Evolutionary conservation across 2,329 filamentous ascomycete species (phyloP).

Genomic region (Pestalotiopsis sp.): DNA sequence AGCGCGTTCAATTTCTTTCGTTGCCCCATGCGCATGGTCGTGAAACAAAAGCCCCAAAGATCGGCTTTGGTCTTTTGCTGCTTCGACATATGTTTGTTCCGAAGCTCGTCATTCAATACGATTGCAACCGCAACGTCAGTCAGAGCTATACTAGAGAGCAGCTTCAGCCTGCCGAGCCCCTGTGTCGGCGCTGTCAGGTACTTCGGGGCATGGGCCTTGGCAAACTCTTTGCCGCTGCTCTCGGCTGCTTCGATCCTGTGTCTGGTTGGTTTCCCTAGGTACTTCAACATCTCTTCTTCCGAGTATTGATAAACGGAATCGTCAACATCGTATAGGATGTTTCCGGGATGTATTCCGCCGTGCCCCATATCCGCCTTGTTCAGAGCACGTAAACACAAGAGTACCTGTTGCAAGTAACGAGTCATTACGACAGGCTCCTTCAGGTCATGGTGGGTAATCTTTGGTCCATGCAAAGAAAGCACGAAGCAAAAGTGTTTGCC

Average conservation of each 20-base stretch:
- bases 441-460: background rate
- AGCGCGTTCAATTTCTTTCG: too few relatives aligned
- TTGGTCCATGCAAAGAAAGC: constrained; percentile 6
- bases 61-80: too few relatives aligned
- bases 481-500: constrained; percentile 11
- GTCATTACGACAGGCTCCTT: background rate
- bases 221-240: background rate
- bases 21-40: too few relatives aligned
- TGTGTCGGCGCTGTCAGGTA: background rate
- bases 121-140: background rate
- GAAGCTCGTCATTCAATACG: background rate
- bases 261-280: background rate
- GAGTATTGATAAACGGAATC: background rate
- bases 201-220: background rate
- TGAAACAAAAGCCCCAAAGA: too few relatives aligned
- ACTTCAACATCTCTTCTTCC: constrained; percentile 3
- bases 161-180: background rate
- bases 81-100: too few relatives aligned
- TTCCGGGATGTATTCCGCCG: constrained; percentile 12
- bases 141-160: background rate
- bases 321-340: constrained; percentile 6
- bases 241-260: background rate
- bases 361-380: constrained; percentile 4
- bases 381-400: constrained; percentile 9
- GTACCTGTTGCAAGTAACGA: background rate